A percentile compares a stretch with the other conserved stretches of the same genome.
Conservation (phyloP, 2,329 filamentous ascomycete genomes). For the Diaporthe batatas region DNA sequence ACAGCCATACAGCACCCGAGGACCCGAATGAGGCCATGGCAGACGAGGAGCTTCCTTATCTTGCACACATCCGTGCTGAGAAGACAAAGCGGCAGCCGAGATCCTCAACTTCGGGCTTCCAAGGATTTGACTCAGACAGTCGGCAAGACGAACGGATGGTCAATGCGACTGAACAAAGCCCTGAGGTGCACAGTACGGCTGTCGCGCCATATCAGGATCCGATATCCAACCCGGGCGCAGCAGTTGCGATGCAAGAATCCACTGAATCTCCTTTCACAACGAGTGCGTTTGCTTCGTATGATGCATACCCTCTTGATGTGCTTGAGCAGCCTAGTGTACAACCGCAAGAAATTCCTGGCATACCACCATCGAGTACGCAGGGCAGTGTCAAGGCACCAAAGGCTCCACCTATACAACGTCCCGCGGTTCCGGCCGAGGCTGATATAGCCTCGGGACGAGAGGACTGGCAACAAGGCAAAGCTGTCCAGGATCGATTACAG, state of each 20-base stretch:
- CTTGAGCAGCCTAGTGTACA: constrained; percentile 23
- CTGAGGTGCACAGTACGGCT: background rate
- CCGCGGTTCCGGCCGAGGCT: background rate
- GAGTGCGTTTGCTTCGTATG: background rate
- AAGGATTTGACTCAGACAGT: background rate
- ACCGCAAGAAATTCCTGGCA: background rate
- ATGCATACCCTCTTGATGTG: constrained; percentile 36
- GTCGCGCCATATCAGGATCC: no score
- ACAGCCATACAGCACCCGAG: background rate
- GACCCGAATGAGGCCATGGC: constrained; percentile 12
- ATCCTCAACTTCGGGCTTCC: background rate
- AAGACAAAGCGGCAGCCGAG: constrained; percentile 7
- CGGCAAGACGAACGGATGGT: background rate
- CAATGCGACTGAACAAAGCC: background rate
- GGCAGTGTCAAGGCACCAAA: background rate
- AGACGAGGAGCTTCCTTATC: constrained; percentile 40
- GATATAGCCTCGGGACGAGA: background rate
- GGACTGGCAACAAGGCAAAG: constrained; percentile 7
- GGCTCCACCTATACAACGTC: background rate
- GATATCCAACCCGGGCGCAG: background rate
- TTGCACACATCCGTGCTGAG: constrained; percentile 36
- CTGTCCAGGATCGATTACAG: background rate
- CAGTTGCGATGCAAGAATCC: background rate
- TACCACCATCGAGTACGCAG: background rate
- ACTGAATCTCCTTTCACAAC: background rate